Conservation (phyloP, 768 basidiomycete species). For the Asterophora lycoperdoides region DNA sequence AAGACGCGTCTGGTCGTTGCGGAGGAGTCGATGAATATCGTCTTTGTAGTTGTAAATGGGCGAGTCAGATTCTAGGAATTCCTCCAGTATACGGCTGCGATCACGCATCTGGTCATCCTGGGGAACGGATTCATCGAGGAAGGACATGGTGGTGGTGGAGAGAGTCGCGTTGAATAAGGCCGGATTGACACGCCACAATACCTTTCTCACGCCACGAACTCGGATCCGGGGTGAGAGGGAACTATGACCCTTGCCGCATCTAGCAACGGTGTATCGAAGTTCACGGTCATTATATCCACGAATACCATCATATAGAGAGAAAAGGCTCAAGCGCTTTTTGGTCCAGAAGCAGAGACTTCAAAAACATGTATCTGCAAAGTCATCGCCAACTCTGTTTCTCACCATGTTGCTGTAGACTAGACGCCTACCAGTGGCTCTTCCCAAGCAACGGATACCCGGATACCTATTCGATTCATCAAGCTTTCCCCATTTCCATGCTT, state of each 20-base stretch:
- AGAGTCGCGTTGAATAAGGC: neutral
- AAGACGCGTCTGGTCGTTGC: constrained; percentile 79
- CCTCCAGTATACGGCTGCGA: constrained; percentile 74
- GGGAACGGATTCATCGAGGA: constrained; percentile 55
- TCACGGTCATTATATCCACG: too few relatives aligned
- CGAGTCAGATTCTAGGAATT: constrained; percentile 72
- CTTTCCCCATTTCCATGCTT: too few relatives aligned
- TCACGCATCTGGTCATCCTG: constrained; percentile 73
- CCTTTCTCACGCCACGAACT: too few relatives aligned
- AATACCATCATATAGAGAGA: too few relatives aligned
- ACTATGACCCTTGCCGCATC: too few relatives aligned
- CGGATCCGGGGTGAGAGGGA: too few relatives aligned
- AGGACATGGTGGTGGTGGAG: constrained; percentile 32
- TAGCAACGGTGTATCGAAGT: too few relatives aligned
- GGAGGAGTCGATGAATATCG: constrained; percentile 78
- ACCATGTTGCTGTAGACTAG: constrained; percentile 12
- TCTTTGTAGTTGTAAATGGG: constrained; percentile 78
- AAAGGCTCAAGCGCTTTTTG: too few relatives aligned
- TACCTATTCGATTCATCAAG: neutral
- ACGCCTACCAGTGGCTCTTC: constrained; percentile 8
- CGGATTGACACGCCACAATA: too few relatives aligned
- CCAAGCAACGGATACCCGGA: constrained; percentile 15
- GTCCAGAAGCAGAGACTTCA: too few relatives aligned
- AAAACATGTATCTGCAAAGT: too few relatives aligned
- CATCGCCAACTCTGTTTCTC: constrained; percentile 7